Conservation (phyloP, 2,329 filamentous ascomycete species). For the Colletotrichum sp. region DNA sequence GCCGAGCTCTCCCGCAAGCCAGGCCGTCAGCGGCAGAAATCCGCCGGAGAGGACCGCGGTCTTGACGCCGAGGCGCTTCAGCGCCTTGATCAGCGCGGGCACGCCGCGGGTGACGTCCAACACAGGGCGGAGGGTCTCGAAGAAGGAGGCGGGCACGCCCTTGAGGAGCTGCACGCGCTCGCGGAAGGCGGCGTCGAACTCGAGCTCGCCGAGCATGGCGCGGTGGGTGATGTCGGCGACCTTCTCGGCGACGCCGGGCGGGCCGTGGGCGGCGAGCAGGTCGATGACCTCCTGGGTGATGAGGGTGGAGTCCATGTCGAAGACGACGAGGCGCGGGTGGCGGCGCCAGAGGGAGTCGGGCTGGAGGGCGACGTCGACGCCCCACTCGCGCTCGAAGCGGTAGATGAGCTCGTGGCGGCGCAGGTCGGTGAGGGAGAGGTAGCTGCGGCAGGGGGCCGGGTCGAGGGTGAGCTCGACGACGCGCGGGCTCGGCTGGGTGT, state of each 20-base stretch:
- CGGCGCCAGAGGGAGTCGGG: slow-evolving; percentile 74
- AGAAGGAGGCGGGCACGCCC: slow-evolving; percentile 80
- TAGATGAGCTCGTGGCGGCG: slow-evolving; percentile 83
- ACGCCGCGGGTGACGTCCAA: slow-evolving; percentile 86
- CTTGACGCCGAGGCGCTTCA: slow-evolving; percentile 82
- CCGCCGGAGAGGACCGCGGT: slow-evolving; percentile 92
- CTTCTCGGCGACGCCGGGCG: slow-evolving; percentile 74
- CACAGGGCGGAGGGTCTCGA: slow-evolving; percentile 74
- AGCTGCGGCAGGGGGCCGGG: slow-evolving; percentile 64
- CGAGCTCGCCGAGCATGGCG: slow-evolving; percentile 95
- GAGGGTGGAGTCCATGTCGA: slow-evolving; percentile 98
- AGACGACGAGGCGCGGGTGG: slow-evolving; percentile 87
- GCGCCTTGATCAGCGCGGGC: slow-evolving; percentile 71
- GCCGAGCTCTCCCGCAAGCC: slow-evolving; percentile 81
- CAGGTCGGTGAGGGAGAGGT: slow-evolving; percentile 71
- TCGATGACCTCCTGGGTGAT: slow-evolving; percentile 99
- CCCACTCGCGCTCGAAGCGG: slow-evolving; percentile 87
- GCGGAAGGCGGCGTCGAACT: slow-evolving; percentile 84
- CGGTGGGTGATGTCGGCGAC: slow-evolving; percentile 90
- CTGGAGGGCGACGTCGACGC: slow-evolving; percentile 83
- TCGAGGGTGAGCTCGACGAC: slow-evolving; percentile 72
- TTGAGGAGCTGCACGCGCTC: slow-evolving; percentile 82
- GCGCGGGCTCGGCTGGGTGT: slow-evolving; percentile 61
- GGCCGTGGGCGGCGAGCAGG: slow-evolving; percentile 77
- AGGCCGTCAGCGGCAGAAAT: slow-evolving; percentile 86